Evolutionary conservation across 176 grass and related monocot species (phyloP).

Genomic region (Triticum timopheevii): DNA sequence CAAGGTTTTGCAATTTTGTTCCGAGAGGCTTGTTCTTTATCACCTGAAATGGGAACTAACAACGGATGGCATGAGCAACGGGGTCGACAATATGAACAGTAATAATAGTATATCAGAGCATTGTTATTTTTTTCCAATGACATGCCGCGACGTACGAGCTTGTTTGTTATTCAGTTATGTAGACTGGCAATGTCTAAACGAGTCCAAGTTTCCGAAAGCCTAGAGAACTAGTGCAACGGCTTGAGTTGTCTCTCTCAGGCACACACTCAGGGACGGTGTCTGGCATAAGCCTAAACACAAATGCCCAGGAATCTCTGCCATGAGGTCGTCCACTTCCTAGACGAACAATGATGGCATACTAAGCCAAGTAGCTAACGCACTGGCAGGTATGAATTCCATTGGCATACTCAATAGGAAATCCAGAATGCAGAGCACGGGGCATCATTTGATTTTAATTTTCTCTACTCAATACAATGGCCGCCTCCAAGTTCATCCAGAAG

Average conservation of each 20-base stretch:
- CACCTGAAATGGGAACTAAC: neutral
- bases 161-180: neutral
- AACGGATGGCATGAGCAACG: neutral
- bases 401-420: neutral
- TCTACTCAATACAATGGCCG: neutral
- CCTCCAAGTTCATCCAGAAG: neutral
- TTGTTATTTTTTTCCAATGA: neutral
- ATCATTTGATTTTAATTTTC: neutral
- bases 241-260: neutral
- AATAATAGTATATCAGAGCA: neutral
- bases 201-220: neutral
- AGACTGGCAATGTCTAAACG: neutral
- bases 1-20: neutral
- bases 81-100: neutral
- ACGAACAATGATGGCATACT: neutral
- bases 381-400: neutral
- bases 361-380: neutral
- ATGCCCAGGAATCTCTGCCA: neutral
- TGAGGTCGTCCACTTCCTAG: neutral
- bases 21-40: neutral
- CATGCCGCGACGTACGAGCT: neutral
- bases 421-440: neutral
- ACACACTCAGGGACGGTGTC: neutral
- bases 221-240: neutral
- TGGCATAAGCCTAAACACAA: neutral